phyloP scores from a whole-genome alignment of 164 flowering plant species.

The Warburgia ugandensis region DNA sequence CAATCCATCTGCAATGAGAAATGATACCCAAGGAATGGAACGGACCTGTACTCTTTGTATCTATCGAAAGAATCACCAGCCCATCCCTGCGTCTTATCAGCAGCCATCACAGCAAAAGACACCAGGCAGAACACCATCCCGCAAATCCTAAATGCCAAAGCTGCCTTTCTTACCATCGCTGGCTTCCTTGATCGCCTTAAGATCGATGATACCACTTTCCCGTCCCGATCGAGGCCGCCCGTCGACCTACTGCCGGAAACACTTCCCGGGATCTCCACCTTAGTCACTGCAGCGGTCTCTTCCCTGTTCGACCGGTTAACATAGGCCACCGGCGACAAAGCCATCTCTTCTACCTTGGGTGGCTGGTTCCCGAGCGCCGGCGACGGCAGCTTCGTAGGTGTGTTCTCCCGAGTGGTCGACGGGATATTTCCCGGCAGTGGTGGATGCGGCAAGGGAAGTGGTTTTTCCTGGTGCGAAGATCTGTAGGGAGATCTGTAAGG shows the following conservation, averaged over 20 bases:
- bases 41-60: slow-evolving; percentile 78
- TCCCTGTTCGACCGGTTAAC: slow-evolving; percentile 19
- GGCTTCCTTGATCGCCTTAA: slow-evolving; percentile 34
- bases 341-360: too few species aligned
- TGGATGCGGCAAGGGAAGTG: background rate
- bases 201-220: slow-evolving; percentile 25
- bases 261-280: slow-evolving; percentile 12
- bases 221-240: slow-evolving; percentile 20
- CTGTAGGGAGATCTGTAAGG: too few species aligned
- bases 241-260: too few species aligned
- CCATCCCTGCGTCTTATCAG: slow-evolving; percentile 90
- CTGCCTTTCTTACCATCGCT: slow-evolving; percentile 34
- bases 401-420: too few species aligned
- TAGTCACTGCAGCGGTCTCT: slow-evolving; percentile 9
- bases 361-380: background rate
- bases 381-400: too few species aligned
- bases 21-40: too few species aligned
- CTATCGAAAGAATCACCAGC: slow-evolving; percentile 92
- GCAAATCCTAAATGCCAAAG: slow-evolving; percentile 57
- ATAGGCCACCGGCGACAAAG: slow-evolving; percentile 12
- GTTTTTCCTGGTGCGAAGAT: too few species aligned
- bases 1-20: too few species aligned
- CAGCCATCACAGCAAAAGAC: slow-evolving; percentile 90
- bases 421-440: too few species aligned
- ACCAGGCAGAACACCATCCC: slow-evolving; percentile 60